Percentiles rank a stretch among this genome's conserved stretches.
These are phyloP conservation scores for Herpetomonas samuelpessoai DNA, from an alignment of 208 protist species.

Conservation along the genomic window DNA sequence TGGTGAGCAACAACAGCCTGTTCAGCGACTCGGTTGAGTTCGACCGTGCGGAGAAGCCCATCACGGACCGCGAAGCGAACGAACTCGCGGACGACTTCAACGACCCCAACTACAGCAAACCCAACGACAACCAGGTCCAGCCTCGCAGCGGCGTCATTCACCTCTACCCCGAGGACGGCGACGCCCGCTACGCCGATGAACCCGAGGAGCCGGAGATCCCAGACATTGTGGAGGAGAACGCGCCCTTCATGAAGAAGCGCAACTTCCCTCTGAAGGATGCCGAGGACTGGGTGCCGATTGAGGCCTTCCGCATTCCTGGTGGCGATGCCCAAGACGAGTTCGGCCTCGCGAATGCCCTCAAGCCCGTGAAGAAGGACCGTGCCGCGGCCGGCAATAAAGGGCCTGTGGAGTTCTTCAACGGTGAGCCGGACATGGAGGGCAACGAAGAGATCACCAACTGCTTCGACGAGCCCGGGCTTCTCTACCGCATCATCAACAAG, in stretches of 20 bases:
- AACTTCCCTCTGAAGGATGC: conserved; percentile 22
- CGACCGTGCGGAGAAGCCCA: conserved; percentile 58
- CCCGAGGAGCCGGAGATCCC: conserved; percentile 8
- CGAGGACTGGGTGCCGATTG: conserved; percentile 39
- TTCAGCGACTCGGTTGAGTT: conserved; percentile 65
- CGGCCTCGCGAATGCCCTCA: conserved; percentile 48
- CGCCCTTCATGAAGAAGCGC: conserved; percentile 59
- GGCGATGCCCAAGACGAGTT: conserved; percentile 80
- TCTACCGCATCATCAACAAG: conserved; percentile 80
- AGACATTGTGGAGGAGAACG: conserved; percentile 17
- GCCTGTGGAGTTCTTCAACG: not conserved
- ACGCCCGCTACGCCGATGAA: conserved; percentile 11
- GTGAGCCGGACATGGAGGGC: not conserved
- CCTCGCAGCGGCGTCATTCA: not conserved
- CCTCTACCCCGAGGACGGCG: conserved; percentile 3
- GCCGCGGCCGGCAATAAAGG: not conserved
- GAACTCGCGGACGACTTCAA: not conserved
- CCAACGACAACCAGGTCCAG: conserved; percentile 1
- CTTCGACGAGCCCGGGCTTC: conserved; percentile 77
- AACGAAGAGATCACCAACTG: conserved; percentile 51
- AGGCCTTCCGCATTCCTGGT: conserved; percentile 26
- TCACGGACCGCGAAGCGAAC: conserved; percentile 7
- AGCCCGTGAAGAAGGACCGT: conserved; percentile 40
- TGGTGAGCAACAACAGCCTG: conserved; percentile 65
- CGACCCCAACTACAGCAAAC: not conserved